phyloP scores from a whole-genome alignment of 2,329 filamentous ascomycete species.

The Samsoniella hepiali region DNA sequence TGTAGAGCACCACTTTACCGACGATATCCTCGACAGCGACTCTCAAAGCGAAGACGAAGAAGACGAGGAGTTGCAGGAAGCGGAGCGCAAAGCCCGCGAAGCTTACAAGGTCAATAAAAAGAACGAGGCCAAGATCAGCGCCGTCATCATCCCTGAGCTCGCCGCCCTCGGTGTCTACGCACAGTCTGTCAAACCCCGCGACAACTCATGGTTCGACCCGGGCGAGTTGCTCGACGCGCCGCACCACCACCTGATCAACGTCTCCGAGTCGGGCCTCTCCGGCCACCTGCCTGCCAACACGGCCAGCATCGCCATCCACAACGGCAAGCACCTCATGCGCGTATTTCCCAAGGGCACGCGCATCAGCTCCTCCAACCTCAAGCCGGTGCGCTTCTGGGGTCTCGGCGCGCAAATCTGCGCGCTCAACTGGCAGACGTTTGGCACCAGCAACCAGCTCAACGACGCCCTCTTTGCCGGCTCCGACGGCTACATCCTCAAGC shows the following conservation, averaged over 20 bases:
- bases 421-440: conserved; percentile 68
- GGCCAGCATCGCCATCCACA: conserved; percentile 54
- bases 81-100: conserved; percentile 42
- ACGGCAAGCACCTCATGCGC: conserved; percentile 64
- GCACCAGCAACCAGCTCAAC: conserved; percentile 63
- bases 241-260: conserved; percentile 65
- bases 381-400: conserved; percentile 62
- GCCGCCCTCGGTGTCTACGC: conserved; percentile 66
- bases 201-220: conserved; percentile 62
- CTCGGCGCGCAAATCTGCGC: conserved; percentile 67
- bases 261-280: conserved; percentile 60
- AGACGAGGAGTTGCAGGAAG: conserved; percentile 24
- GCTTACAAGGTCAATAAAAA: conserved; percentile 55
- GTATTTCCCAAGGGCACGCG: conserved; percentile 68
- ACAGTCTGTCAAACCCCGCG: conserved; percentile 63
- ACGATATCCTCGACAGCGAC: conserved; percentile 44
- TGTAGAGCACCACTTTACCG: conserved; percentile 61
- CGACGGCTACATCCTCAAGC: conserved; percentile 65
- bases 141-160: conserved; percentile 60
- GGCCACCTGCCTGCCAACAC: conserved; percentile 46
- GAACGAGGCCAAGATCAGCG: conserved; percentile 39
- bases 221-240: conserved; percentile 51
- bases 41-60: conserved; percentile 37
- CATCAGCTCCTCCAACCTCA: conserved; percentile 63
- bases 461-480: conserved; percentile 64